Evolutionary conservation across 805 yeast genomes (phyloP), one percentile per base, ranked within the genome.

Genomic region (Lipomyces anomalus): DNA sequence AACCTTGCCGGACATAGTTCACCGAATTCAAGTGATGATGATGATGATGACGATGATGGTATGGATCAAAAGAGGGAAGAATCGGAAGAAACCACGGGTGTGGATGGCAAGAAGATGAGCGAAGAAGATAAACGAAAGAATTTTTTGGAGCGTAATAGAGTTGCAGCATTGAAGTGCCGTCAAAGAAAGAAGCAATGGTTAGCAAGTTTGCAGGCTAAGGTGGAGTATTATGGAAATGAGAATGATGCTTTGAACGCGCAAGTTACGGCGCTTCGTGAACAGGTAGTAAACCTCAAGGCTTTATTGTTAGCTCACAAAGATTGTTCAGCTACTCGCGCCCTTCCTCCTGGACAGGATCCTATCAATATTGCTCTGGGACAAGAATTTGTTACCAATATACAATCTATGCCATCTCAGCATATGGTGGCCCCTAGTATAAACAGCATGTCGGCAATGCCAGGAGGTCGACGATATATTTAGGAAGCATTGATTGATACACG

Each of bases 161-260:
- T 92, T 6, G 98, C 98, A 0, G 98, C 98, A 0, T 79, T 92
- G 21, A 89, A 88, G 62, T 92, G 97, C 70, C 77, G 98, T 48
- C 95, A 85, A 65, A 76, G 97, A 46, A 92, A 92, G 71, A 92
- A 92, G 69, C 87, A 85, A 61, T 82, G 83, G 71, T 76, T 88
- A 28, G 80, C 77, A 47, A 83, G 82, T 56, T 82, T 92, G 77
- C 94, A 88, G 62, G 78, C 73, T 38, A 94, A 88, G 61, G 72
- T 87, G 43, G 73, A 78, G 36, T 80, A 76, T 57, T 86, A 80
- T 61, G 73, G 84, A 16, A 64, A 72, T 7, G 89, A 88, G 50
- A 87, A 84, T 64, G 76, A 82, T 20, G 77, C 77, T 34, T 65
- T 88, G 41, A 73, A 79, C 11, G 64, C 67, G 2, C 83, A 84